phyloP scores from a whole-genome alignment of 2,329 filamentous ascomycete genomes.

The Aureobasidium vineae region DNA sequence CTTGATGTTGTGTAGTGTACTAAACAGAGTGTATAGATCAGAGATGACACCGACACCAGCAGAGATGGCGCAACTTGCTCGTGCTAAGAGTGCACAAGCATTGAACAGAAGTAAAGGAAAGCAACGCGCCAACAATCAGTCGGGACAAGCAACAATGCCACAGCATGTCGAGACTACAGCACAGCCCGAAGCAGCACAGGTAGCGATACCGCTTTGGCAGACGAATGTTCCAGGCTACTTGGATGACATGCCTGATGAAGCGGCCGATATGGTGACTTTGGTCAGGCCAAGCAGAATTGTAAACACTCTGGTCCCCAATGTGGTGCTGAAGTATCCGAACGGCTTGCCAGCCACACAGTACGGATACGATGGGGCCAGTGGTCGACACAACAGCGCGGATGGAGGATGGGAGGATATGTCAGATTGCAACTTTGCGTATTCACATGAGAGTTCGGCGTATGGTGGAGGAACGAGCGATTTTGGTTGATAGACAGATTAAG shows the following conservation, averaged over 20 bases:
- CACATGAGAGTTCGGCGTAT: conserved; percentile 14
- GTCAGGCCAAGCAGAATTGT: neutral
- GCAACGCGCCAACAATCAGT: neutral
- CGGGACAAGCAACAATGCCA: neutral
- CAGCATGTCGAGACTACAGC: neutral
- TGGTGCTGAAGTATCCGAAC: neutral
- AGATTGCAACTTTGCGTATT: conserved; percentile 16
- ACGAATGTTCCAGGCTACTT: neutral
- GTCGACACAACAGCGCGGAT: conserved; percentile 1
- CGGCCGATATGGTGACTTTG: conserved; percentile 1
- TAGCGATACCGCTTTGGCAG: conserved; percentile 15
- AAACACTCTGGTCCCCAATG: neutral
- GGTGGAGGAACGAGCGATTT: conserved; percentile 21
- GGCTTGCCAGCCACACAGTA: neutral
- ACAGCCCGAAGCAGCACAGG: neutral
- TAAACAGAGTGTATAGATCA: neutral
- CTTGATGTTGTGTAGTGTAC: neutral
- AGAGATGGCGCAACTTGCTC: conserved; percentile 13
- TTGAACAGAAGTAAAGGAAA: conserved; percentile 16
- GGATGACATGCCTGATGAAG: conserved; percentile 11
- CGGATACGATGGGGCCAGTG: neutral
- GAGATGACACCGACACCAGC: conserved; percentile 3
- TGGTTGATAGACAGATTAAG: conserved; percentile 1
- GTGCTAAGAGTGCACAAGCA: neutral
- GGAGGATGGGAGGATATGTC: conserved; percentile 6